These are phyloP conservation scores for Diaporthe sp. DNA, from an alignment of 2,329 filamentous ascomycete genomes.

Conservation along the genomic window DNA sequence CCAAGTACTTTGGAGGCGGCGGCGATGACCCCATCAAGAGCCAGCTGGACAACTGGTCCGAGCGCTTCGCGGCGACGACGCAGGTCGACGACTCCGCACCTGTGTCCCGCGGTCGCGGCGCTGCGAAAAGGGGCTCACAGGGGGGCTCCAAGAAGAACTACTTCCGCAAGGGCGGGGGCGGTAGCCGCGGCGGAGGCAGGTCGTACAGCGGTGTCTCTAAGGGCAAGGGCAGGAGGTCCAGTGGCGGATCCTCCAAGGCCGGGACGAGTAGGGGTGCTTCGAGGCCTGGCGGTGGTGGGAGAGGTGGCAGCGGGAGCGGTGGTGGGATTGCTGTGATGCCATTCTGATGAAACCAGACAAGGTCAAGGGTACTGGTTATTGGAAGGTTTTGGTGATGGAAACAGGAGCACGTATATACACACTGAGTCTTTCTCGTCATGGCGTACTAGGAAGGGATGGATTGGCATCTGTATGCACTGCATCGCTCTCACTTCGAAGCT, in stretches of 20 bases:
- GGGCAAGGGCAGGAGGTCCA: slow-evolving; percentile 39
- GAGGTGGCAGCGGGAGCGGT: slow-evolving; percentile 19
- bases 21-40: slow-evolving; percentile 40
- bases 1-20: slow-evolving; percentile 61
- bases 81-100: slow-evolving; percentile 45
- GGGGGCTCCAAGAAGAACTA: slow-evolving; percentile 41
- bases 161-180: slow-evolving; percentile 41
- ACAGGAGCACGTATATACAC: background rate
- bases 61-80: slow-evolving; percentile 45
- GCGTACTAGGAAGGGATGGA: background rate
- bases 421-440: background rate
- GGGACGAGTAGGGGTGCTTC: slow-evolving; percentile 22
- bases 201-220: slow-evolving; percentile 45
- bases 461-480: background rate
- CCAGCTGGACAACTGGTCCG: slow-evolving; percentile 49
- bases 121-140: slow-evolving; percentile 31
- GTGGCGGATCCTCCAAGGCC: slow-evolving; percentile 31
- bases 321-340: slow-evolving; percentile 37
- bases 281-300: slow-evolving; percentile 19
- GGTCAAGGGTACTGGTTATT: no score
- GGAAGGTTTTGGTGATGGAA: background rate
- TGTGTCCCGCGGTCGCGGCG: slow-evolving; percentile 44
- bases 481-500: slow-evolving; percentile 17
- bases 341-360: background rate
- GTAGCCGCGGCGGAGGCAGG: slow-evolving; percentile 38